A percentile compares a stretch with the other conserved stretches of the same genome.
These are phyloP conservation scores for Nicotiana benthamiana DNA, from an alignment of 257 asterid genomes.

Conservation along the genomic window DNA sequence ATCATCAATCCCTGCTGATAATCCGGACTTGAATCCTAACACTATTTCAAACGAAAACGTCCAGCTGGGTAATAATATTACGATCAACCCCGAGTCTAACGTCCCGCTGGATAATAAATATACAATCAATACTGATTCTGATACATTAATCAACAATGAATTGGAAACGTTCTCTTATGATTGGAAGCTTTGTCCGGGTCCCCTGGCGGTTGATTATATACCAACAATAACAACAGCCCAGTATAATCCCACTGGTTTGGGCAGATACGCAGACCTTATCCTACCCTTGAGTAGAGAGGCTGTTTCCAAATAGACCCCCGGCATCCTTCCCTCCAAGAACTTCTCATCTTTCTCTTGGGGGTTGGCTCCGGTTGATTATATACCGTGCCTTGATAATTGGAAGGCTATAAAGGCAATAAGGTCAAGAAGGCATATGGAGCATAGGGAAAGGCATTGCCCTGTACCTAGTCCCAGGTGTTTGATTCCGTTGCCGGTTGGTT, in stretches of 20 bases:
- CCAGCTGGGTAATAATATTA: no score
- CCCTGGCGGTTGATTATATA: constrained; percentile 54
- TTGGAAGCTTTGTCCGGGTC: constrained; percentile 57
- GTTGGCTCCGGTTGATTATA: constrained; percentile 63
- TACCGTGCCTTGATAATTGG: constrained; percentile 86
- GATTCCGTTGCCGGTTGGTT: constrained; percentile 70
- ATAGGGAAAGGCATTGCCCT: constrained; percentile 94
- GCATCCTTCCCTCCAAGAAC: no score
- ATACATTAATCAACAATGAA: neutral
- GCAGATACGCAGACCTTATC: no score
- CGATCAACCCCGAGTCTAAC: neutral
- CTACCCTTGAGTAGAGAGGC: no score
- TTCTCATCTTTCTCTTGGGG: no score
- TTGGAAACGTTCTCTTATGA: constrained; percentile 7
- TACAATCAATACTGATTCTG: neutral
- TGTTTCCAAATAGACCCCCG: no score
- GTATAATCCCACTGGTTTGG: no score
- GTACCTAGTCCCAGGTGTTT: constrained; percentile 56
- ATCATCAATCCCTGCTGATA: neutral
- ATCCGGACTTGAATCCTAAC: neutral
- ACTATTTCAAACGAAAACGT: neutral
- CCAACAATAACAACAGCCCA: no score
- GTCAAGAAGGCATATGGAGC: constrained; percentile 75
- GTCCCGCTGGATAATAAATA: neutral
- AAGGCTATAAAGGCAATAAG: constrained; percentile 47